phyloP scores from a whole-genome alignment of 148 eudicot species.

The Silene latifolia region DNA sequence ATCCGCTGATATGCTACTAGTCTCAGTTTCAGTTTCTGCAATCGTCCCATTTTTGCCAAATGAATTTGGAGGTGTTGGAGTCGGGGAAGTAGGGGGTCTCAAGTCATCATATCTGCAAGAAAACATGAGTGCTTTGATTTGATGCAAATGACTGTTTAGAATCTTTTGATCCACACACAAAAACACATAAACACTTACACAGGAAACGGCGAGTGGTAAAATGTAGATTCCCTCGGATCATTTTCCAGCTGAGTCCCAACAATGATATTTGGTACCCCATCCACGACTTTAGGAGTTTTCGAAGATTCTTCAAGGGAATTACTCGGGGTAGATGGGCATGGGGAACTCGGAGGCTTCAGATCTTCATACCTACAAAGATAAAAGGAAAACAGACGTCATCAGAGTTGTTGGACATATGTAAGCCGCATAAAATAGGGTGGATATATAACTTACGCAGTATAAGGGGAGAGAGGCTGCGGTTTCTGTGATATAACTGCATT shows the following conservation, averaged over 20 bases:
- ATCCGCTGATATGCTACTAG: slow-evolving; percentile 17
- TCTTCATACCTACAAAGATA: slow-evolving; percentile 46
- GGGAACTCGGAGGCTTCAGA: slow-evolving; percentile 67
- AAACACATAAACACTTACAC: slow-evolving; percentile 31
- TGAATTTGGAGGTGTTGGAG: slow-evolving; percentile 44
- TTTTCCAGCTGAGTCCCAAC: slow-evolving; percentile 18
- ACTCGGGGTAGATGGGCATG: slow-evolving; percentile 52
- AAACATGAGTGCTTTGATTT: not conserved
- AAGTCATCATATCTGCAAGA: slow-evolving; percentile 55
- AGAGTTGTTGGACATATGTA: not conserved
- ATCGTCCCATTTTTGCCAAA: slow-evolving; percentile 21
- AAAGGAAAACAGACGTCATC: not conserved
- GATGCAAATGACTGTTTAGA: not conserved
- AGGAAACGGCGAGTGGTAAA: slow-evolving; percentile 48
- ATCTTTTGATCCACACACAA: not conserved
- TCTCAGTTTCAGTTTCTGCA: slow-evolving; percentile 22
- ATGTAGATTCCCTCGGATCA: slow-evolving; percentile 26
- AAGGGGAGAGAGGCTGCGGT: slow-evolving; percentile 41
- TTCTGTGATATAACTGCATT: slow-evolving; percentile 10
- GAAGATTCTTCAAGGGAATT: slow-evolving; percentile 21
- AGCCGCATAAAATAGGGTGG: not conserved
- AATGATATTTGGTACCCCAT: slow-evolving; percentile 30
- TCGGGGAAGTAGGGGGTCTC: slow-evolving; percentile 68
- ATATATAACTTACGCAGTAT: slow-evolving; percentile 32
- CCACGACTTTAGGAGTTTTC: slow-evolving; percentile 21